Percentiles rank a stretch among this genome's conserved stretches.
These are phyloP conservation scores for Microbotryum silenes-acaulis DNA, from an alignment of 1,284 basidiomycete genomes.

Conservation along the genomic window DNA sequence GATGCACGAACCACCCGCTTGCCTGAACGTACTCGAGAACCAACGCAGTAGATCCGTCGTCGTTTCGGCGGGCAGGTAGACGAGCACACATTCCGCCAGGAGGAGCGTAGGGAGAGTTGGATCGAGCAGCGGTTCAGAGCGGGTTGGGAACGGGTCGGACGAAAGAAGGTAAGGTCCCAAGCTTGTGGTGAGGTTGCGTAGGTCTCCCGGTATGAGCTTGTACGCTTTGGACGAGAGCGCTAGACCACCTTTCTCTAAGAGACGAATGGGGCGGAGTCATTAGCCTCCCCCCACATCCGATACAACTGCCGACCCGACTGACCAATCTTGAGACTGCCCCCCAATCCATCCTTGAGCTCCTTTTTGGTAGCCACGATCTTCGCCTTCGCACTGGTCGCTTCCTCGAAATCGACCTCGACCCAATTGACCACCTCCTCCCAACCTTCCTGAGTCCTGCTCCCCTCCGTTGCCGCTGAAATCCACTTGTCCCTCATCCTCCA, in stretches of 20 bases:
- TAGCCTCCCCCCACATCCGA: too few species aligned
- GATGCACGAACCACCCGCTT: conserved; percentile 41
- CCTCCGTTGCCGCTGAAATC: neutral
- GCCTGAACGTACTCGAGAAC: conserved; percentile 57
- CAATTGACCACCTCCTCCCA: conserved; percentile 48
- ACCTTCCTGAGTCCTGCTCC: conserved; percentile 50
- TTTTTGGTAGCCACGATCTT: conserved; percentile 67
- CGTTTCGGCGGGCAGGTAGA: conserved; percentile 64
- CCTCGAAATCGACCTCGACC: conserved; percentile 82
- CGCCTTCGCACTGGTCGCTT: conserved; percentile 73
- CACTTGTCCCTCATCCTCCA: conserved; percentile 66
- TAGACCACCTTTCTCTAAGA: conserved; percentile 59
- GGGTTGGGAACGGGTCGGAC: conserved; percentile 28
- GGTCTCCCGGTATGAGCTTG: conserved; percentile 64
- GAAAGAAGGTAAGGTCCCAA: conserved; percentile 40
- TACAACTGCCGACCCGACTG: neutral
- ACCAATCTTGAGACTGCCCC: conserved; percentile 41
- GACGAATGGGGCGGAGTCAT: too few species aligned
- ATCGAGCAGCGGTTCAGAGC: conserved; percentile 48
- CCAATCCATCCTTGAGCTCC: conserved; percentile 53
- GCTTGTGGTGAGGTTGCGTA: conserved; percentile 49
- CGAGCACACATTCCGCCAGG: conserved; percentile 83
- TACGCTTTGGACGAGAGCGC: conserved; percentile 59
- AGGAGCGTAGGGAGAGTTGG: conserved; percentile 64
- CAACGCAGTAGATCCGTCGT: conserved; percentile 60